Conservation (phyloP, 2,329 filamentous ascomycete genomes). For the Colletotrichum tabaci region DNA sequence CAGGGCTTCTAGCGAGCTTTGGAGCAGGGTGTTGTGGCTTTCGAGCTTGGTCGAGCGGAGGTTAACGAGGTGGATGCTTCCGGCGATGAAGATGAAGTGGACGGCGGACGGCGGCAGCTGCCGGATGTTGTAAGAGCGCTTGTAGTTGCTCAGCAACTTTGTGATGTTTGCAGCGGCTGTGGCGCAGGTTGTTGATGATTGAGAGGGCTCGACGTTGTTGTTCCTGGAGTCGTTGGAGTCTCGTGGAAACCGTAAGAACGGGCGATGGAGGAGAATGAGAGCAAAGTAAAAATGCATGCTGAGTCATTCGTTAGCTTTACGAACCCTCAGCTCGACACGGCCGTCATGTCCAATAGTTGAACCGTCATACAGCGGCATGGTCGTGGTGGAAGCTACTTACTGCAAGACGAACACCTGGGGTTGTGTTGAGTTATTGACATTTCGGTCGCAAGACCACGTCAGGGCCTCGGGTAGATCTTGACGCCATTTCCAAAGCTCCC, state of each 20-base stretch:
- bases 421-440: background rate
- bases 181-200: background rate
- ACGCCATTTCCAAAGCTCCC: constrained; percentile 23
- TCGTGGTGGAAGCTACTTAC: constrained; percentile 2
- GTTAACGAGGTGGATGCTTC: constrained; percentile 21
- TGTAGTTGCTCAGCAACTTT: constrained; percentile 6
- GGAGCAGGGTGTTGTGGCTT: constrained; percentile 9
- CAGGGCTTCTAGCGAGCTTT: constrained; percentile 10
- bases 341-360: background rate
- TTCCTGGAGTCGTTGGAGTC: background rate
- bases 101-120: constrained; percentile 22
- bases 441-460: background rate
- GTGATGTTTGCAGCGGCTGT: constrained; percentile 20
- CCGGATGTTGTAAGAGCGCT: constrained; percentile 9
- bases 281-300: constrained; percentile 33
- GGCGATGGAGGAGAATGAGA: constrained; percentile 28
- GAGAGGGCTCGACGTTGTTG: no score
- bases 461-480: background rate
- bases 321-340: no score
- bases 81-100: constrained; percentile 30
- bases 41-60: background rate
- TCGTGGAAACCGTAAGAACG: constrained; percentile 11
- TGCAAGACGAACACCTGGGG: constrained; percentile 18
- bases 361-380: background rate
- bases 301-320: background rate